Evolutionary conservation across 2,329 filamentous ascomycete species (phyloP), one percentile per base, ranked within the genome.

Genomic region (Penicillium sp.): DNA sequence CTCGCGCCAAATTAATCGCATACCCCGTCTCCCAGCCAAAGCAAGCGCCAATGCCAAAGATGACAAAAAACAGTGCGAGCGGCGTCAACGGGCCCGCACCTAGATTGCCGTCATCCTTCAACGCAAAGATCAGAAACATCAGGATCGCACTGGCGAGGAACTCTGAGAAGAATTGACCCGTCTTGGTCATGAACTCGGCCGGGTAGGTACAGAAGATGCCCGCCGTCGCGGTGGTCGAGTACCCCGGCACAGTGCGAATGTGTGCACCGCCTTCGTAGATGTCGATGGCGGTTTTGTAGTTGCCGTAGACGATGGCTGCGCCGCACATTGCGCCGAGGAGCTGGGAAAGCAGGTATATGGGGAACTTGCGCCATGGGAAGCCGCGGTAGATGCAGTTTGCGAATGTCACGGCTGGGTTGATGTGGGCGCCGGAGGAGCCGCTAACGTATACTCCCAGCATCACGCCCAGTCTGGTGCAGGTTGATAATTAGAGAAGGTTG

Each of bases 11-110:
- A 68, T 91, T 91, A 64, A 91, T 90, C 15, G 88, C 89, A 74
- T 90, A 92, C 39, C 89, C 88, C 1, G 89, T 92, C 73, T 91
- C 85, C 87, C 87, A 91, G 6, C 89, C 89, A 67, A 90, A 91
- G 70, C 87, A 89, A 35, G 87, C 86, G 17, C 88, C 88, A 22
- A 91, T 86, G 7, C 88, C 89, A 69, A 91, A 91, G 62, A 91
- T 86, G 50, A 91, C 78, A 75, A 91, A 90, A 76, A 90, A 89
- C 5, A 91, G 75, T 7, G 79, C 84, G 1, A 91, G 75, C 0
- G 88, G 87, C 58, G 84, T 80, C 25, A 86, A 65, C 1, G 81
- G 78, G 0, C 85, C 85, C 1, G 86, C 85, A 3, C 85, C 86
- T 5, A 76, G 61, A 52, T 79, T 79, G 2, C 65, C 63, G 22